These are phyloP conservation scores for Triangularia verruculosa DNA, from an alignment of 2,329 filamentous ascomycete species.

Conservation along the genomic window DNA sequence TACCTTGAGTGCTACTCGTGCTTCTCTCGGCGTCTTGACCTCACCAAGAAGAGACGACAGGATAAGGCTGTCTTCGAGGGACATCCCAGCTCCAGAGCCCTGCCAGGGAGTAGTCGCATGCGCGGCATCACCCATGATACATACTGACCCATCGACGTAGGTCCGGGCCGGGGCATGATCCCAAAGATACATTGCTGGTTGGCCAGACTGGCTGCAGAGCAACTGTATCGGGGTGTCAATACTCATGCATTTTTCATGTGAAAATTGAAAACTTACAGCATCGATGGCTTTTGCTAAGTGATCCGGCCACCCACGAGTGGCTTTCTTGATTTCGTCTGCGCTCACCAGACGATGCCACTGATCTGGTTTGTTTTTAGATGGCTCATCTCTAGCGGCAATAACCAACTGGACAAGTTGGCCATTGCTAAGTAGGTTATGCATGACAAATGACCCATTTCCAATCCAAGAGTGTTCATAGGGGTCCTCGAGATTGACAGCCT, in stretches of 20 bases:
- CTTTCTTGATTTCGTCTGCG: neutral
- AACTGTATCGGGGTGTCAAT: neutral
- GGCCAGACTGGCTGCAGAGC: neutral
- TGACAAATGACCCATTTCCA: slow-evolving; percentile 4
- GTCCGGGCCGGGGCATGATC: slow-evolving; percentile 14
- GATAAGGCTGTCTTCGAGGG: too few relatives aligned
- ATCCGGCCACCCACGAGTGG: neutral
- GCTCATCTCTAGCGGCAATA: neutral
- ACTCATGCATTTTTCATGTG: too few relatives aligned
- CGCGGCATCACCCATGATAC: slow-evolving; percentile 25
- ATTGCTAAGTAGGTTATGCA: slow-evolving; percentile 8
- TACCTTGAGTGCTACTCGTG: slow-evolving; percentile 13
- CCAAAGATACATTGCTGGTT: slow-evolving; percentile 5
- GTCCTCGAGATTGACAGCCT: slow-evolving; percentile 2
- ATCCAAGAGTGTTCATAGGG: slow-evolving; percentile 5
- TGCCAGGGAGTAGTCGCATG: slow-evolving; percentile 29
- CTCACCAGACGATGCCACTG: neutral
- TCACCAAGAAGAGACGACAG: too few relatives aligned
- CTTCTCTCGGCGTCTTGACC: slow-evolving; percentile 12
- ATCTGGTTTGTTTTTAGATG: neutral
- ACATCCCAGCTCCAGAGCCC: too few relatives aligned
- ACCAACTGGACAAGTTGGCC: slow-evolving; percentile 9
- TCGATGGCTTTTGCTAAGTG: neutral
- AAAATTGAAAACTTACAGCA: neutral
- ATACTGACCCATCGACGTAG: slow-evolving; percentile 19